Percentiles rank a stretch among this genome's conserved stretches.
These are phyloP conservation scores for Breviolum minutum DNA, from an alignment of 73 alveolate species.

Conservation along the genomic window DNA sequence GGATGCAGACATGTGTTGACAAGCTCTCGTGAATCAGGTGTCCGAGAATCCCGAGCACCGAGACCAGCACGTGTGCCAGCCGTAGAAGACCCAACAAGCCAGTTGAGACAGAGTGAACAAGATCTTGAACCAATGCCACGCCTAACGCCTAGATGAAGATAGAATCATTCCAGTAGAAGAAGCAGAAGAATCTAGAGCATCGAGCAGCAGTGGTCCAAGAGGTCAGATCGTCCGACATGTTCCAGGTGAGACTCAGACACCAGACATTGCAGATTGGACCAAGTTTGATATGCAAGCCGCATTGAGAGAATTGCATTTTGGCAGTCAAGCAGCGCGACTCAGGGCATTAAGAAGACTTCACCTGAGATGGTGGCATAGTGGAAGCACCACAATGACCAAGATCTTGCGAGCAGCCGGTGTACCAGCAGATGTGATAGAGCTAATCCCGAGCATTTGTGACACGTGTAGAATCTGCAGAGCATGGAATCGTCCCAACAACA, in stretches of 20 bases:
- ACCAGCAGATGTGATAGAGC: background rate
- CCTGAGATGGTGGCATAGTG: conserved; percentile 27
- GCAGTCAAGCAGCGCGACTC: background rate
- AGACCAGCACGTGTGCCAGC: background rate
- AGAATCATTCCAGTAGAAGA: no score
- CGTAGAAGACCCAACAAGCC: background rate
- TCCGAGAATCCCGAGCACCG: background rate
- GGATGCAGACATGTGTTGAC: conserved; percentile 21
- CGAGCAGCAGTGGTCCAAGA: background rate
- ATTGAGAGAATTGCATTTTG: background rate
- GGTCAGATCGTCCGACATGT: background rate
- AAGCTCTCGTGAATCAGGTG: background rate
- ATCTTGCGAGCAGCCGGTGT: background rate
- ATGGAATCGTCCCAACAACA: background rate
- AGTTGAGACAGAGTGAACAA: no score
- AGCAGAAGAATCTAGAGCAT: no score
- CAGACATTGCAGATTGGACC: background rate
- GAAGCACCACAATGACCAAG: background rate
- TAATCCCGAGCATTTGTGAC: background rate
- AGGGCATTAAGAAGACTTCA: conserved; percentile 13
- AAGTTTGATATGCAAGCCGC: background rate
- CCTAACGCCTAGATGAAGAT: background rate
- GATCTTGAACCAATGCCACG: background rate
- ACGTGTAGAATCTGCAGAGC: conserved; percentile 14
- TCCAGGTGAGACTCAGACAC: background rate